Conservation (phyloP, 805 yeast genomes). For the Pichia exigua region DNA sequence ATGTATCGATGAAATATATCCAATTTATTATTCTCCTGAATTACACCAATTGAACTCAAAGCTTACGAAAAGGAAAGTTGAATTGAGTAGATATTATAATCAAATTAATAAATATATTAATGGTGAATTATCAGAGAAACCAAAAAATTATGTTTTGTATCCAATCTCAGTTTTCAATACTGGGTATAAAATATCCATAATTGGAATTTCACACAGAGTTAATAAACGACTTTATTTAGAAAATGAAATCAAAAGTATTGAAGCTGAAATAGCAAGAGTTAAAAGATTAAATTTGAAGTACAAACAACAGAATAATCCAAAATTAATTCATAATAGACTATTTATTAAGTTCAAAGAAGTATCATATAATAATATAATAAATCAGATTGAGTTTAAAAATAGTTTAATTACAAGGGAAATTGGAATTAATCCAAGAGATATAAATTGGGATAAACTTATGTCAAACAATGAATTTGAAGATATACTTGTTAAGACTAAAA, state of each 20-base stretch:
- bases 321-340: slow-evolving; percentile 32
- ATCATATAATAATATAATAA: slow-evolving; percentile 53
- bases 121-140: slow-evolving; percentile 6
- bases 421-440: slow-evolving; percentile 57
- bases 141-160: slow-evolving; percentile 14
- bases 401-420: slow-evolving; percentile 34
- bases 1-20: slow-evolving; percentile 52
- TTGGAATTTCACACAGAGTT: slow-evolving; percentile 18
- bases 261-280: slow-evolving; percentile 8
- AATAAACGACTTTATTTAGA: slow-evolving; percentile 14
- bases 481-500: slow-evolving; percentile 31
- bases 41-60: slow-evolving; percentile 27
- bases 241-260: slow-evolving; percentile 7
- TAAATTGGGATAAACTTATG: slow-evolving; percentile 61
- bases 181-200: slow-evolving; percentile 11
- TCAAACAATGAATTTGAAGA: slow-evolving; percentile 28
- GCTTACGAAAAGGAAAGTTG: slow-evolving; percentile 23
- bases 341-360: slow-evolving; percentile 57
- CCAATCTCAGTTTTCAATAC: slow-evolving; percentile 12
- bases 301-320: slow-evolving; percentile 1
- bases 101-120: slow-evolving; percentile 28
- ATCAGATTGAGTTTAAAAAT: slow-evolving; percentile 45
- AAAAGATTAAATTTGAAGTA: slow-evolving; percentile 5
- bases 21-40: slow-evolving; percentile 38
- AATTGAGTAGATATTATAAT: slow-evolving; percentile 35